Evolutionary conservation across 2,329 filamentous ascomycete species (phyloP).

Genomic region (Lachnellula arida): DNA sequence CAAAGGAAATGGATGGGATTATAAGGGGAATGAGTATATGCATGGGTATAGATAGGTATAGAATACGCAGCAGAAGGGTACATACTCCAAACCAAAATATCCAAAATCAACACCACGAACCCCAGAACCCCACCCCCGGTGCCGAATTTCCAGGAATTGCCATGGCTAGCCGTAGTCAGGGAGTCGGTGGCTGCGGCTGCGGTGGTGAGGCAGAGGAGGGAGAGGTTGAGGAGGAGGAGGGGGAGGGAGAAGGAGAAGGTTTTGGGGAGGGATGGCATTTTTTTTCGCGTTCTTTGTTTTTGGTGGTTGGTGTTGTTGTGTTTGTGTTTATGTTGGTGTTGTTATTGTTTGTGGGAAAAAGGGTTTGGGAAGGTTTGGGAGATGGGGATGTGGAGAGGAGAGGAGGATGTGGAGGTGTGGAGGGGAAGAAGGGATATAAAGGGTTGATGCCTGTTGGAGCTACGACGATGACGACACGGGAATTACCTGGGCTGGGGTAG

Average conservation of each 20-base stretch:
- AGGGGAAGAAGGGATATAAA: no score
- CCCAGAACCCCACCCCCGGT: conserved; percentile 58
- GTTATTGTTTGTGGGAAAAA: neutral
- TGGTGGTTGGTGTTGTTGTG: neutral
- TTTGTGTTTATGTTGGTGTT: neutral
- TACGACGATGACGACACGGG: no score
- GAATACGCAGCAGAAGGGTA: no score
- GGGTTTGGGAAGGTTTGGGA: neutral
- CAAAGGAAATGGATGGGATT: neutral
- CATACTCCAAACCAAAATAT: conserved; percentile 60
- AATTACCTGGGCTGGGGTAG: no score
- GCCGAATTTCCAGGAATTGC: conserved; percentile 52
- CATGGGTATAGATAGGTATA: no score
- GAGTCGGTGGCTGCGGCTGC: conserved; percentile 41
- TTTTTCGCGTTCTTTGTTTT: no score
- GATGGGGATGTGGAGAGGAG: neutral
- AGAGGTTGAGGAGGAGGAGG: conserved; percentile 25
- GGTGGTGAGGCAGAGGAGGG: conserved; percentile 44
- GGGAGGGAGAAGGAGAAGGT: no score
- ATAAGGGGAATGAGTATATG: neutral
- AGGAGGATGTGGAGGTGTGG: no score
- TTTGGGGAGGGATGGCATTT: neutral
- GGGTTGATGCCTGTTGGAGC: no score
- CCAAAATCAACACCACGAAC: conserved; percentile 56
- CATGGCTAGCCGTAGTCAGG: conserved; percentile 33